These are phyloP conservation scores for Xerocomus spinulosus DNA, from an alignment of 768 basidiomycete genomes.

Conservation along the genomic window DNA sequence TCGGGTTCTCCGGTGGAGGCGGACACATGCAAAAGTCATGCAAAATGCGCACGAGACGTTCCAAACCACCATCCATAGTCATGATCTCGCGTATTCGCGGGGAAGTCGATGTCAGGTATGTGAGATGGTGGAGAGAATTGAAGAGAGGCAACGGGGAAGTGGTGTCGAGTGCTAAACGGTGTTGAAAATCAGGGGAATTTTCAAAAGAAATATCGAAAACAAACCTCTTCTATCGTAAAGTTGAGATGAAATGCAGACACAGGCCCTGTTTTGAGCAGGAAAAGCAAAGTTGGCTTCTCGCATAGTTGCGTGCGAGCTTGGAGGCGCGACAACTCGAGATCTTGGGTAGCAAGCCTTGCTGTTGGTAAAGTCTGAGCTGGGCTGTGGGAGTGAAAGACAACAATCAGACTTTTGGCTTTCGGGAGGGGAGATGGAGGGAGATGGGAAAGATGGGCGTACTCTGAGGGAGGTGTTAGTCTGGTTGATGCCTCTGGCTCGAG, in stretches of 20 bases:
- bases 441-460: slow-evolving; percentile 12
- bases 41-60: slow-evolving; percentile 88
- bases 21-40: slow-evolving; percentile 84
- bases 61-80: slow-evolving; percentile 96
- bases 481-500: slow-evolving; percentile 32
- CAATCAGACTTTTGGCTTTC: neutral
- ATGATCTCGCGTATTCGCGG: slow-evolving; percentile 98
- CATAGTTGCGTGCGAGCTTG: slow-evolving; percentile 46
- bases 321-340: slow-evolving; percentile 17
- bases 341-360: slow-evolving; percentile 7
- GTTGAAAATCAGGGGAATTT: slow-evolving; percentile 9
- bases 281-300: slow-evolving; percentile 94
- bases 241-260: slow-evolving; percentile 90
- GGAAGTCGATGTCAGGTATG: slow-evolving; percentile 94
- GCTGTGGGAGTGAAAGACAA: neutral
- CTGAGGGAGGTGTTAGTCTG: slow-evolving; percentile 13
- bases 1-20: slow-evolving; percentile 74
- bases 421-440: slow-evolving; percentile 3
- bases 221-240: slow-evolving; percentile 91
- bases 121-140: slow-evolving; percentile 94
- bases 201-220: slow-evolving; percentile 23
- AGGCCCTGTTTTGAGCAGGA: slow-evolving; percentile 91
- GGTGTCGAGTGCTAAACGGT: slow-evolving; percentile 54
- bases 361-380: neutral
- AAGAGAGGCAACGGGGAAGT: slow-evolving; percentile 64